Conservation (phyloP, 2,329 filamentous ascomycete species). For the Epichloe amarillans region DNA sequence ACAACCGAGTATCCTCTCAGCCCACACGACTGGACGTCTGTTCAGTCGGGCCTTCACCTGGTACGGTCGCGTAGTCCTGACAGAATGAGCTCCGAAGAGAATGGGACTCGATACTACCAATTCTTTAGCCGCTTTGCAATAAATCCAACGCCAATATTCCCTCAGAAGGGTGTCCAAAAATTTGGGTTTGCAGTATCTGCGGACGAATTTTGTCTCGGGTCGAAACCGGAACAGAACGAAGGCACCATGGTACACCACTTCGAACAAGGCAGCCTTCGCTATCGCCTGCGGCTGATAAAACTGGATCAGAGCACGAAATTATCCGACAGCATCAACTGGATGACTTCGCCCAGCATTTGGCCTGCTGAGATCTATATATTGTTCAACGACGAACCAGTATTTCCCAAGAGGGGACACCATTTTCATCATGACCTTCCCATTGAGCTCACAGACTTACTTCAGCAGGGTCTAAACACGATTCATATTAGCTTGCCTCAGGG, state of each 20-base stretch:
- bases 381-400: conserved; percentile 48
- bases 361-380: conserved; percentile 55
- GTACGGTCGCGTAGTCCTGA: conserved; percentile 34
- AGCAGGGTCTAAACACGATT: conserved; percentile 47
- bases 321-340: conserved; percentile 37
- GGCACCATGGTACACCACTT: not conserved
- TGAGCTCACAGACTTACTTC: conserved; percentile 53
- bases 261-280: conserved; percentile 32
- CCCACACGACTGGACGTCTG: conserved; percentile 26
- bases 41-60: conserved; percentile 33
- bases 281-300: conserved; percentile 55
- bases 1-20: conserved; percentile 26
- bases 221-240: conserved; percentile 10
- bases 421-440: conserved; percentile 64
- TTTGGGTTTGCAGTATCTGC: conserved; percentile 33
- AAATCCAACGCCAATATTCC: conserved; percentile 27
- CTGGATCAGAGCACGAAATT: conserved; percentile 23
- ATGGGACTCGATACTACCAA: conserved; percentile 37
- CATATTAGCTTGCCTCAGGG: conserved; percentile 30
- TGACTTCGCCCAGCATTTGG: conserved; percentile 52
- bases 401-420: conserved; percentile 52
- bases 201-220: conserved; percentile 22
- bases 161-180: conserved; percentile 24
- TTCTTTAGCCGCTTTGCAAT: conserved; percentile 38
- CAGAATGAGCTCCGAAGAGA: conserved; percentile 19